Conservation (phyloP, 1,139 yeast genomes). For the Yamadazyma membranifaciens region DNA sequence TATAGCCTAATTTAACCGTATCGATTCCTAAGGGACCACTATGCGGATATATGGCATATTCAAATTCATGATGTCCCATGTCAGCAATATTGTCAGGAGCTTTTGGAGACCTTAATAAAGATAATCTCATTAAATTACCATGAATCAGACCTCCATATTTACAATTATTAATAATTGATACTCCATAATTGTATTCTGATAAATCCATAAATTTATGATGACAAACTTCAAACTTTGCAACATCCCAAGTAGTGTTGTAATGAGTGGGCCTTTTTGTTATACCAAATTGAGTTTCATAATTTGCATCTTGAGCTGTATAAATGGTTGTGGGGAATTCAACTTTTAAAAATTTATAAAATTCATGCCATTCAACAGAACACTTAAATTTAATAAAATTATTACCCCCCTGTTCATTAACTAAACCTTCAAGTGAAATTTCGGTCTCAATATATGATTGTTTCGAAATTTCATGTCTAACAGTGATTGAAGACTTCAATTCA, state of each 20-base stretch:
- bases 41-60: conserved; percentile 85
- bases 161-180: conserved; percentile 77
- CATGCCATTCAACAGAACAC: conserved; percentile 82
- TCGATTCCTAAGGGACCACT: conserved; percentile 58
- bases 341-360: conserved; percentile 81
- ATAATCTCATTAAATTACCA: conserved; percentile 83
- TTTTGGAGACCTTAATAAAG: conserved; percentile 80
- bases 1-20: conserved; percentile 73
- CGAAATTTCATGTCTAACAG: conserved; percentile 60
- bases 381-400: conserved; percentile 51
- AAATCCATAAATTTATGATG: conserved; percentile 93
- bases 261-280: conserved; percentile 89
- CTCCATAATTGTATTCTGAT: conserved; percentile 84
- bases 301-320: conserved; percentile 64
- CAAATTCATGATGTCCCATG: conserved; percentile 83
- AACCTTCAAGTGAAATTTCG: conserved; percentile 67
- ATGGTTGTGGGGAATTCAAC: conserved; percentile 93
- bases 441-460: conserved; percentile 60
- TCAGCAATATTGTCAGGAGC: conserved; percentile 93
- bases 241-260: conserved; percentile 92
- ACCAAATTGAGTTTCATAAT: conserved; percentile 93
- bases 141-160: conserved; percentile 92
- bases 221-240: conserved; percentile 94
- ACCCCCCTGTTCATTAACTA: conserved; percentile 27
- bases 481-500: conserved; percentile 59